Base-by-base conservation (phyloP, 306 rosid genomes). In the Senna siamea region DNA sequence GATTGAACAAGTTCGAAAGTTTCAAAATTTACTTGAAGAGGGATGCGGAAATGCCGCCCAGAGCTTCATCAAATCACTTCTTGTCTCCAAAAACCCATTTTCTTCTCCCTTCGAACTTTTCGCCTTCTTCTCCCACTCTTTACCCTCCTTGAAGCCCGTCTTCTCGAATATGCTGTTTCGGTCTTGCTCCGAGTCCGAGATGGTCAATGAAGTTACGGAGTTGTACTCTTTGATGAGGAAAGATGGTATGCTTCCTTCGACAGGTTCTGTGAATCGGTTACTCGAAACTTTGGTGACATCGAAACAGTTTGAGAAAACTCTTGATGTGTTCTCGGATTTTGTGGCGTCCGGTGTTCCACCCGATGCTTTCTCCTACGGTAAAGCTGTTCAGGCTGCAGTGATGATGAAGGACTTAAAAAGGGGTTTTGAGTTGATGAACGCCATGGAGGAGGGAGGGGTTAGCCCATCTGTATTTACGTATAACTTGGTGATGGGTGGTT, bases 351-450 rank as follows among this genome's bases (percentile, higher is more conserved):
- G 91, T 19, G 9, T 82, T 79, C 82, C 57, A 23, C 93, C 86
- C 0, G 85, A 84, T 80, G 50, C 18, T 38, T 78, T 84, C 48
- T 17, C 86, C 0, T 93, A 83, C 18, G 85, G 80, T 4, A 93
- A 87, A 79, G 90, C 88, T 17, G 73, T 93, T 70, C 81, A 77
- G 69, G 89, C 97, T 2, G 83, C 89, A 38, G 86, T 87, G 12
- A 90, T 84, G 86, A 53, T 85, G 61, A 88, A 80, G 78, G 83
- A 90, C 40, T 20, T 87, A 14, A 47, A 70, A 10, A 87, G 76
- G 84, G 82, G 87, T 14, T 52, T 55, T 20, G 81, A 76, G 76
- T 48, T 93, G 17, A 51, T 88, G 66, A 17, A 48, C 19, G 70
- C 46, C 15, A 93, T 90, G 98, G 82, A 81, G 79, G 76, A 19